Base-by-base conservation (phyloP, 495 filamentous ascomycete species). In the Geopyxis carbonaria region DNA sequence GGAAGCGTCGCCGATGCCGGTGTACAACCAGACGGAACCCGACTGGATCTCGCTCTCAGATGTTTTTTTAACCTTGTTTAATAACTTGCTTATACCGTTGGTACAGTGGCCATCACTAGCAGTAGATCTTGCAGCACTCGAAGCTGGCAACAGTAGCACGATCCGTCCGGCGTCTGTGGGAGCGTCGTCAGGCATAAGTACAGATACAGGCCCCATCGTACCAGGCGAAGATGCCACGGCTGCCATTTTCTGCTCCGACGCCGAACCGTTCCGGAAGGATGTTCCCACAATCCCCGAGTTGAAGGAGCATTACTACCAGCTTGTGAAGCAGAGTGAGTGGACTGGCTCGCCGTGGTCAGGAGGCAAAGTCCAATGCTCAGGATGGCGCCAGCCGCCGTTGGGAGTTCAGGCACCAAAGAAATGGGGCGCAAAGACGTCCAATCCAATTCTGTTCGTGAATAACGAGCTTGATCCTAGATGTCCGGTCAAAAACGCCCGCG, bases 191-290 rank as follows among this genome's bases (percentile, higher is more conserved):
- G 61, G 24, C 42, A 56, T 4, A 22, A 38, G 0, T 47, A 60
- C 45, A 13, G 46, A 38, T 38, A 50, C 54, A 49, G 22, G 46
- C 43, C 9, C 55, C n/a, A 38, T 48, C 13, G 50, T 54, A 22
- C 42, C 44, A 24, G 65, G 61, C 3, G 58, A 44, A 44, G 56
- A 70, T 44, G 66, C 68, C 0, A 64, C 57, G 7, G 47, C 61
- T 11, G 72, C 73, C 2, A 73, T 84, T 28, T 55, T 75, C 1
- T 84, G 79, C 46, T 58, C 67, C 0, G 79, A 85, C 52, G 65
- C 64, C 0, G 62, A 64, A 20, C 60, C 59, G 11, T 46, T 70
- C 10, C 22, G 38, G 39, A 56, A 56, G 4, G 47, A 50, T 1
- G 45, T n/a, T n/a, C n/a, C 59, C 2, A 64, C 62, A 3, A 40